Evolutionary conservation across 768 basidiomycete genomes (phyloP), one percentile per base, ranked within the genome.

Genomic region (Cystobasidium onofrii): DNA sequence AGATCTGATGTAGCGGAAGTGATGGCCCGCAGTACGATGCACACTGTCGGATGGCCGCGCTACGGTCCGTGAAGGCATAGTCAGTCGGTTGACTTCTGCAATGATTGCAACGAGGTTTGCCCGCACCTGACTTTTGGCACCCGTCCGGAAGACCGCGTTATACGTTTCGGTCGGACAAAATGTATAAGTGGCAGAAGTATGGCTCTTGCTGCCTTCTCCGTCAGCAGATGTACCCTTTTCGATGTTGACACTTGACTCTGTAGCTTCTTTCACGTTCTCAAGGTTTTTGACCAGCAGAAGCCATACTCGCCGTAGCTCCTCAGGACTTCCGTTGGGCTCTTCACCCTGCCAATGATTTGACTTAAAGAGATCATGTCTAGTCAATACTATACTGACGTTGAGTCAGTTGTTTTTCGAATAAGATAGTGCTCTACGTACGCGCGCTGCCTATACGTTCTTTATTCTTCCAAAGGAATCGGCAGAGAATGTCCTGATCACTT

Each of bases 1-100:
- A 91, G 85, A 78, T 92, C 90, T 31, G 91, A 84, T 0, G 86
- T 86, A 79, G 91, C 90, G 1, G 90, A 89, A 74, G 91, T 88
- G 63, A 93, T 85, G 75, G 85, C 87, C 43, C 87, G 86, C 17
- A 90, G 82, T 54, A 84, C 85, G 65, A 91, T 80, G 46, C 89
- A 83, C 78, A 91, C 90, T 29, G 76, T 72, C 1, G 76, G 73
- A 41, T 39, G 27, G 31, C 74, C 66, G n/a, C 73, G 76, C 77
- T 78, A 46, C 9, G 4, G 18, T 2, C 20, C 4, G 2, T 6
- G 23, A 0, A 15, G n/a, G 46, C 39, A 39, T 60, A n/a, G 6
- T 15, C 7, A 1, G 25, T 27, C 39, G 86, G 78, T 91, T 88
- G 82, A 6, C 6, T 33, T 4, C 15, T 3, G 46, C 46, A 50